Percentiles rank a stretch among this genome's conserved stretches.
phyloP scores from a whole-genome alignment of 2,329 filamentous ascomycete species.

The Cercospora sp. region DNA sequence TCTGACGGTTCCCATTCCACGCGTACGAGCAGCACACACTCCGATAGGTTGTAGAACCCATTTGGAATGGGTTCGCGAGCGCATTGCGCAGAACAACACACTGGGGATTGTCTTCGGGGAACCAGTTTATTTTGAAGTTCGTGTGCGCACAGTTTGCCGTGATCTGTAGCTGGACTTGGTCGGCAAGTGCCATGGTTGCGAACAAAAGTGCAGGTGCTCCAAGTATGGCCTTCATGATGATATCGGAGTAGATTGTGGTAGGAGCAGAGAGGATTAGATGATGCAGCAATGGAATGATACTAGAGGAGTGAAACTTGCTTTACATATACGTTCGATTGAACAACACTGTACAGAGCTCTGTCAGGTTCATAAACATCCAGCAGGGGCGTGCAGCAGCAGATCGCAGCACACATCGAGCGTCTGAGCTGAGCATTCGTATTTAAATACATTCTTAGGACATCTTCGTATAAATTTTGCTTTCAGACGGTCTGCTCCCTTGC shows the following conservation, averaged over 20 bases:
- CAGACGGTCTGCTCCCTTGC: not conserved
- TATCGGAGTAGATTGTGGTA: not conserved
- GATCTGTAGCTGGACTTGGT: not conserved
- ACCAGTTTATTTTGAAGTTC: not conserved
- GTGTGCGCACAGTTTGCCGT: not conserved
- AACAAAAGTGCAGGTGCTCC: not conserved
- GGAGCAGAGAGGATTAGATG: not conserved
- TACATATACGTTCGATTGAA: not conserved
- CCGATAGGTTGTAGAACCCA: not conserved
- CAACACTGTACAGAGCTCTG: not conserved
- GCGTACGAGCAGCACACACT: not conserved
- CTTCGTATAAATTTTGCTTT: not conserved
- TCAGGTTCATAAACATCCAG: not conserved
- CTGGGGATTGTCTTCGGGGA: not conserved
- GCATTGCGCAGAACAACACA: not conserved
- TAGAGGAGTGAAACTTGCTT: not conserved
- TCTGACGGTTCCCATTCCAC: not conserved
- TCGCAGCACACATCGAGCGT: not conserved
- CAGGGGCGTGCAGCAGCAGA: not conserved
- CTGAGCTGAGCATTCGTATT: not conserved
- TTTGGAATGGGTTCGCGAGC: not conserved
- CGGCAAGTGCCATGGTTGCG: not conserved
- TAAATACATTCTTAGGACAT: not conserved
- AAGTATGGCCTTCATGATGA: not conserved
- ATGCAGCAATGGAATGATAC: not conserved